These are phyloP conservation scores for Pyrenophora tritici-repentis DNA, from an alignment of 2,329 filamentous ascomycete genomes.

Conservation along the genomic window DNA sequence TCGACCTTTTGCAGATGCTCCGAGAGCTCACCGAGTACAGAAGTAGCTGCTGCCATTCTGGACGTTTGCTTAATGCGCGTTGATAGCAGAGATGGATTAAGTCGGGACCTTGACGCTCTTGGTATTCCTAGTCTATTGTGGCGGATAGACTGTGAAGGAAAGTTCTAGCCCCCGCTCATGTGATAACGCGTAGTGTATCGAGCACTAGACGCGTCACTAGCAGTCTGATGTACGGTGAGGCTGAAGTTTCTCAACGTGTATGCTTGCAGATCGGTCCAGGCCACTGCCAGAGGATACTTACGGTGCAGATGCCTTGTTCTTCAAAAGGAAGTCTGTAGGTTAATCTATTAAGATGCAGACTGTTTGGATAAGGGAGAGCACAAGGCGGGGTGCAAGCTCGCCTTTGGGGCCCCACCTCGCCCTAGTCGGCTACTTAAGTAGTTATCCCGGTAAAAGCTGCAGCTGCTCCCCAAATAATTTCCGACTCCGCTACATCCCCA, in stretches of 20 bases:
- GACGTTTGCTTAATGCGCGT: background rate
- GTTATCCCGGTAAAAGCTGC: conserved; percentile 19
- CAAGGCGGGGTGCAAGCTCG: conserved; percentile 11
- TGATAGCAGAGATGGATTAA: background rate
- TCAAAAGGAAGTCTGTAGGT: no score
- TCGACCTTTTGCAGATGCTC: conserved; percentile 53
- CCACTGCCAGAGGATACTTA: no score
- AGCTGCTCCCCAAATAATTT: conserved; percentile 20
- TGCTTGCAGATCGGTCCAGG: no score
- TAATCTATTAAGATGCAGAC: no score
- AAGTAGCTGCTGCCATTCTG: conserved; percentile 27
- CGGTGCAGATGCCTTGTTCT: no score
- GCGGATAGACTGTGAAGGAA: conserved; percentile 24
- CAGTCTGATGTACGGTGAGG: no score
- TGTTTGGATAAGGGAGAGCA: no score
- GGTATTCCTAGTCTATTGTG: conserved; percentile 10
- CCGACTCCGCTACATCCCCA: conserved; percentile 18
- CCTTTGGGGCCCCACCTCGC: conserved; percentile 29
- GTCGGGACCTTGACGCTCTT: background rate
- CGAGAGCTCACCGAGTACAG: conserved; percentile 41
- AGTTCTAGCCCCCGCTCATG: conserved; percentile 35
- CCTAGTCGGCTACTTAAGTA: no score
- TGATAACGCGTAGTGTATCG: conserved; percentile 32
- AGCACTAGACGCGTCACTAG: no score
- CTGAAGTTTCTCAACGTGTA: background rate